Conservation (phyloP, 371 early-diverging fungal genomes). For the Amoeboaphelidium occidentale region DNA sequence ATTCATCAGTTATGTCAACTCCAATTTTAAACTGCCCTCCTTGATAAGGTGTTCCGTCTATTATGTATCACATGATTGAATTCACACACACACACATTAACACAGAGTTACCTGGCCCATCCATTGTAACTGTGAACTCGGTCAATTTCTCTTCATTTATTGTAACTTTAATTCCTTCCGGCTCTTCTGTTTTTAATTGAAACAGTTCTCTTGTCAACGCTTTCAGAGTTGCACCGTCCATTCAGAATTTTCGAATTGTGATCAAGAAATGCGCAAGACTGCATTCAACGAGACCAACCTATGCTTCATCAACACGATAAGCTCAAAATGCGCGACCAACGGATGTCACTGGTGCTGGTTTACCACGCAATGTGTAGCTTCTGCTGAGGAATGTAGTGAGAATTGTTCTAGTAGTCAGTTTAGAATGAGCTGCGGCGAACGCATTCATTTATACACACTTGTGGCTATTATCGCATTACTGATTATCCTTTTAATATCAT, state of each 20-base stretch:
- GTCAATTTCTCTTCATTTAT: conserved; percentile 36
- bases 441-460: too few species aligned
- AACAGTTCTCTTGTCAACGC: neutral
- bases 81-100: conserved; percentile 4
- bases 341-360: neutral
- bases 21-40: conserved; percentile 41
- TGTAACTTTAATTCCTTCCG: conserved; percentile 49
- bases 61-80: conserved; percentile 1
- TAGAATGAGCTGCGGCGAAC: too few species aligned
- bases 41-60: conserved; percentile 48
- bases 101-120: conserved; percentile 41
- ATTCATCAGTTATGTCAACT: conserved; percentile 29
- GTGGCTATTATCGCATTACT: too few species aligned
- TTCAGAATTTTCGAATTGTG: neutral
- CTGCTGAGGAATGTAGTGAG: neutral
- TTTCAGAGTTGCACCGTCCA: too few species aligned
- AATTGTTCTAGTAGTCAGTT: too few species aligned
- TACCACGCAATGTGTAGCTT: neutral
- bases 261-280: neutral
- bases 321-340: neutral
- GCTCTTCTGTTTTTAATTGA: conserved; percentile 2
- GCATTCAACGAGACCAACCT: neutral
- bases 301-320: neutral
- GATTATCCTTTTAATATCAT: too few species aligned
- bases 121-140: conserved; percentile 55